Evolutionary conservation across 2,329 filamentous ascomycete species (phyloP), one percentile per base, ranked within the genome.

Genomic region (Calonectria honghensis): DNA sequence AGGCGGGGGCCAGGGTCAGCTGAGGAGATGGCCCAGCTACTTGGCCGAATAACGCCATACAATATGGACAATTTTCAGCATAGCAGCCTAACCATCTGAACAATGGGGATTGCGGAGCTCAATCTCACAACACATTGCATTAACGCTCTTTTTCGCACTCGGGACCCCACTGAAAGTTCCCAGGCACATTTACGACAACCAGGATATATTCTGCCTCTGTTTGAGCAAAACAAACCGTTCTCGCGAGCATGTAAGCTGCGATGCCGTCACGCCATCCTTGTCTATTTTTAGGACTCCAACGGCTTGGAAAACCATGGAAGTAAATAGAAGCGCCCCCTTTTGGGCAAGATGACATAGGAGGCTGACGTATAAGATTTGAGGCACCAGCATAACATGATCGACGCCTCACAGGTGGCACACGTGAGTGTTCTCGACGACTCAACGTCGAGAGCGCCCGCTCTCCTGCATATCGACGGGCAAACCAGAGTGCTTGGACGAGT

Each of bases 321-420:
- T 41, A 63, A 63, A 41, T 63, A 63, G 57, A 63, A 63, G 13
- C 37, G 5, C 24, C 27, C 24, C 57, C 16, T n/a, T 39, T 63
- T 27, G 14, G 27, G 24, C 6, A 3, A 18, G 45, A 41, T 63
- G 57, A 63, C 57, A 63, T 41, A 41, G 24, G 57, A 41, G 57
- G 57, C 57, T 63, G 57, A 41, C 24, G 57, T 18, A 41, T 37
- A 41, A 24, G 35, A 41, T 63, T 61, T 41, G 37, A 63, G 35
- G 57, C 57, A 63, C 35, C 57, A 63, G 57, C 61, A 65, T 65
- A 65, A 48, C 39, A 65, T 65, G 61, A 65, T 65, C 61, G 61
- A 48, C 41, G 27, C 57, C 57, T 61, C 57, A 50, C 20, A 24
- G 61, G 41, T 35, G 27, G 11, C 29, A 35, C 41, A 65, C 61